These are phyloP conservation scores for Boletus tylopilopsis DNA, from an alignment of 768 basidiomycete genomes.

Conservation along the genomic window DNA sequence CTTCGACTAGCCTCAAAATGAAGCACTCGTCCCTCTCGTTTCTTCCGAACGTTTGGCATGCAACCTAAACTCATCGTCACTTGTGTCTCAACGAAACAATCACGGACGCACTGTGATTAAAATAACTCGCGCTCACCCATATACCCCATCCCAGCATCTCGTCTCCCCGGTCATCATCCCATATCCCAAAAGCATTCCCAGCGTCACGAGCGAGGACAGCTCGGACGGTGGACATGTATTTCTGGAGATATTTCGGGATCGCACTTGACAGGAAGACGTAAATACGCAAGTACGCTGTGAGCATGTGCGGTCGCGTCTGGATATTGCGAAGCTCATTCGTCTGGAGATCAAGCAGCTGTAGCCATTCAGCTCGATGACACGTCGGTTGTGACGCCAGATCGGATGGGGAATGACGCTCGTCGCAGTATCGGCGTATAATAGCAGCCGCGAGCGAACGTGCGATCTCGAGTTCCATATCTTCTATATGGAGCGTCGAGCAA, in stretches of 20 bases:
- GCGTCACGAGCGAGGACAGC: constrained; percentile 54
- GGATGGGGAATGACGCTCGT: constrained; percentile 12
- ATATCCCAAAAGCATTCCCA: constrained; percentile 68
- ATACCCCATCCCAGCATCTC: constrained; percentile 69
- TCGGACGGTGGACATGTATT: constrained; percentile 46
- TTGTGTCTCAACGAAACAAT: background rate
- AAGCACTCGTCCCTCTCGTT: constrained; percentile 40
- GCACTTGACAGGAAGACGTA: constrained; percentile 49
- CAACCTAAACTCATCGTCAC: constrained; percentile 39
- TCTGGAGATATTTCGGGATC: constrained; percentile 26
- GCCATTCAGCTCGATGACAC: constrained; percentile 35
- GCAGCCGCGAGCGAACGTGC: constrained; percentile 53
- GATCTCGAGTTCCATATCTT: constrained; percentile 57
- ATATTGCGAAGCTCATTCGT: constrained; percentile 51
- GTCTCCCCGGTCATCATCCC: constrained; percentile 46
- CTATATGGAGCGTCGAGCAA: constrained; percentile 32
- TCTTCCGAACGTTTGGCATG: constrained; percentile 48
- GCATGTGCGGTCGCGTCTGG: constrained; percentile 44
- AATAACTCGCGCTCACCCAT: constrained; percentile 59
- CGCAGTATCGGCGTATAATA: constrained; percentile 41
- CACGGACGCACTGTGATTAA: constrained; percentile 56
- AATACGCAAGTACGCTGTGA: constrained; percentile 49
- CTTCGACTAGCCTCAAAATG: constrained; percentile 44
- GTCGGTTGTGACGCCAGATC: background rate
- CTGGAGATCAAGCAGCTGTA: constrained; percentile 51